Evolutionary conservation across 176 grass and related monocot species (phyloP).

Genomic region (Carex scoparia): DNA sequence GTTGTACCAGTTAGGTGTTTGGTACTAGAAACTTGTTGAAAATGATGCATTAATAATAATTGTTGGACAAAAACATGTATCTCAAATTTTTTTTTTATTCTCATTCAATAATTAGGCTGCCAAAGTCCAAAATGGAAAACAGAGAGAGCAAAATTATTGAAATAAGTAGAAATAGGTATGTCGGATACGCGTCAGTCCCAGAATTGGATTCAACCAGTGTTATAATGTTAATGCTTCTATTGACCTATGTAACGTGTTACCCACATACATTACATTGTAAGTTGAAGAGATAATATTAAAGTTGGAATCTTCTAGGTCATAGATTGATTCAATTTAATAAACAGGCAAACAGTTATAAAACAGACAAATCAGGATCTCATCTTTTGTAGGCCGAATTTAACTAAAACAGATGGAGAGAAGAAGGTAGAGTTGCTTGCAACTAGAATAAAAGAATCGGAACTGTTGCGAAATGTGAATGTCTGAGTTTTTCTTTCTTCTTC

Average conservation of each 20-base stretch:
- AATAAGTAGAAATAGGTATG: neutral
- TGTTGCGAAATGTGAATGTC: conserved; percentile 66
- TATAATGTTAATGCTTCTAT: neutral
- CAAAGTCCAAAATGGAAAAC: neutral
- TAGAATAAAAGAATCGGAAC: conserved; percentile 43
- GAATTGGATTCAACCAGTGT: neutral
- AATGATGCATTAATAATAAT: neutral
- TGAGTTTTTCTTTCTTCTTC: conserved; percentile 25
- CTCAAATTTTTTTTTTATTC: neutral
- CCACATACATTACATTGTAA: neutral
- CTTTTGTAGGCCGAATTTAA: conserved; percentile 64
- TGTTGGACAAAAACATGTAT: neutral
- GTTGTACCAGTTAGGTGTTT: neutral
- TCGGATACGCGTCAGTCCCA: neutral
- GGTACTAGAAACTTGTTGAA: neutral
- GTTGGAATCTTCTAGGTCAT: neutral
- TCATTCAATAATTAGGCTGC: neutral
- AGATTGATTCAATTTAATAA: neutral
- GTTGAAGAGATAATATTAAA: neutral
- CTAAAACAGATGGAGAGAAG: conserved; percentile 47
- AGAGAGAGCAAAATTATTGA: neutral
- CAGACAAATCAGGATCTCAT: conserved; percentile 47
- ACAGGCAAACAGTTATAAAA: no score
- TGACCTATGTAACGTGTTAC: neutral
- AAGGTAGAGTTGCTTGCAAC: conserved; percentile 60